Evolutionary conservation across 2,329 filamentous ascomycete genomes (phyloP), one percentile per base, ranked within the genome.

Genomic region (Aspergillus sp.): DNA sequence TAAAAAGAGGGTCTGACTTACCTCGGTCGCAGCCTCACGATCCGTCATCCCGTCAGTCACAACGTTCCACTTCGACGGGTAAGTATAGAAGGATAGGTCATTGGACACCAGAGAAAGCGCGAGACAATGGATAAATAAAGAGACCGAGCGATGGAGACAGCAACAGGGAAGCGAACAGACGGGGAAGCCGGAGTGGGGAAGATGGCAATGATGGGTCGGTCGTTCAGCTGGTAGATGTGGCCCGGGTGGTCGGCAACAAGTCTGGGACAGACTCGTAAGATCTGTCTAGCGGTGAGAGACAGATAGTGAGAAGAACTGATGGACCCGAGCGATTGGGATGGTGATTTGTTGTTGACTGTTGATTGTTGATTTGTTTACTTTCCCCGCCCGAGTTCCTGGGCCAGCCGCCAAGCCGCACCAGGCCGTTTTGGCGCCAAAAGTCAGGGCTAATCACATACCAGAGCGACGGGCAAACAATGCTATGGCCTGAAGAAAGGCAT

Each of bases 371-470:
- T 52, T 58, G 55, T 32, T 44, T 54, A 11, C 38, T 55, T 53
- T 17, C 57, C 50, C 39, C 30, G 39, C 52, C 42, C 36, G 49
- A 49, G 21, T 44, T 53, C 39, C 39, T 42, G 36, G 49, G 48
- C 44, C 32, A 53, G 53, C 49, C 57, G 57, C 49, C 57, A 53
- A 58, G 49, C 47, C 47, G 27, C 47, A 27, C 25, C 47, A 36
- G 47, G 25, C 47, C 15, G 25, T 50, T 30, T 30, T 11, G 32
- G 32, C 32, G 32, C 32, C 32, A 36, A 11, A 11, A 36, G 10
- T 36, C 32, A 27, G 32, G 32, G 32, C 32, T 36, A 36, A 36
- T 36, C 32, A 36, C 32, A 36, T 36, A 15, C 32, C 32, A 36
- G 10, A 36, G 32, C 11, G 32, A 36, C 32, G 32, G 32, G 32